These are phyloP conservation scores for Orychophragmus violaceus DNA, from an alignment of 345 rosid genomes.

Conservation along the genomic window DNA sequence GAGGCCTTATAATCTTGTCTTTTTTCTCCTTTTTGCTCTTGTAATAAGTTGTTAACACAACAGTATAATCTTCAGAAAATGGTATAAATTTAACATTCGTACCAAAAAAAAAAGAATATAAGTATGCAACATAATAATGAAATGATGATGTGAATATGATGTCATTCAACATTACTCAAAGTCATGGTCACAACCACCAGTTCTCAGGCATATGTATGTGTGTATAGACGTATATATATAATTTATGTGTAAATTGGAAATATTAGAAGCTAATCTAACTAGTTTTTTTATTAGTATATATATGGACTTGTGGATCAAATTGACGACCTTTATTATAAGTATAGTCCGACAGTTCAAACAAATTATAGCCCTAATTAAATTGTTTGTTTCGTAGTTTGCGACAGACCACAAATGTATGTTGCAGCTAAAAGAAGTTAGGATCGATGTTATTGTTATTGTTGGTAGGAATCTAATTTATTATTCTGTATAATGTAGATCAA, in stretches of 20 bases:
- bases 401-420: conserved; percentile 16
- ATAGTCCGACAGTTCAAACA: conserved; percentile 5
- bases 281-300: background rate
- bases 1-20: too few species aligned
- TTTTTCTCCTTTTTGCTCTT: too few species aligned
- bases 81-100: too few species aligned
- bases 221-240: background rate
- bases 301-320: conserved; percentile 14
- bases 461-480: conserved; percentile 1
- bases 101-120: too few species aligned
- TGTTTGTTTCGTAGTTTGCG: conserved; percentile 28
- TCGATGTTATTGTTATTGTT: conserved; percentile 21
- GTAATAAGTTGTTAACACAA: too few species aligned
- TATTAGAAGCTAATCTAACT: conserved; percentile 25
- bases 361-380: conserved; percentile 6
- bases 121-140: conserved; percentile 11
- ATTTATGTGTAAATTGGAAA: conserved; percentile 19
- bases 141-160: conserved; percentile 21
- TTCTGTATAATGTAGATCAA: background rate
- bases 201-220: background rate
- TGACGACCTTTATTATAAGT: conserved; percentile 16
- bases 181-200: conserved; percentile 32
- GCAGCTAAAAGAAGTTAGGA: conserved; percentile 20
- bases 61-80: too few species aligned
- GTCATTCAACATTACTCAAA: conserved; percentile 43